These are phyloP conservation scores for Xanthoparmelia taractica DNA, from an alignment of 495 filamentous ascomycete genomes.

Conservation along the genomic window DNA sequence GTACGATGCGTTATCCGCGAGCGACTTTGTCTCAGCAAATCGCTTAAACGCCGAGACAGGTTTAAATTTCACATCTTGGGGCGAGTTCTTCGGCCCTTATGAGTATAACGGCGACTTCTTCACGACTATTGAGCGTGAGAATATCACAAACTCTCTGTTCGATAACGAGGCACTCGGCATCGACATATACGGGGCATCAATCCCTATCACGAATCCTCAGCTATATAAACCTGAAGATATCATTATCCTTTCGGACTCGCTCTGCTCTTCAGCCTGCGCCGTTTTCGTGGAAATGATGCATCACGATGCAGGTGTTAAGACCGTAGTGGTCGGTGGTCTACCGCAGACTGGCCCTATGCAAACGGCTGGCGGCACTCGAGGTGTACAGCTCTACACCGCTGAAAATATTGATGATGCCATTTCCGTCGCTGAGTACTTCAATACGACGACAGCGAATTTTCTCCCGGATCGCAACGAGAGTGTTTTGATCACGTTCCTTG, in stretches of 20 bases:
- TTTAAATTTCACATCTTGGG: conserved; percentile 45
- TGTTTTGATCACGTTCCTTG: conserved; percentile 26
- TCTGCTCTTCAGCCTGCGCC: conserved; percentile 43
- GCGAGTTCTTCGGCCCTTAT: conserved; percentile 43
- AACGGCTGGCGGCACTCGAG: conserved; percentile 31
- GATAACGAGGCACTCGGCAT: conserved; percentile 28
- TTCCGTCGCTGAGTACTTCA: conserved; percentile 21
- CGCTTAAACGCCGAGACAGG: conserved; percentile 37
- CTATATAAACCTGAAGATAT: conserved; percentile 45
- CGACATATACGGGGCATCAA: conserved; percentile 34
- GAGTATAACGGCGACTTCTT: conserved; percentile 36
- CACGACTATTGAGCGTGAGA: conserved; percentile 40
- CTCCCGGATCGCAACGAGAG: conserved; percentile 28
- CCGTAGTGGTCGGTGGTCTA: conserved; percentile 41
- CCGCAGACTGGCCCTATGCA: conserved; percentile 39
- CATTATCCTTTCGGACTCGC: conserved; percentile 42
- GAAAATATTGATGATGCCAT: conserved; percentile 29
- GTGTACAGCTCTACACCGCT: conserved; percentile 22
- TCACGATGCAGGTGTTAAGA: conserved; percentile 38
- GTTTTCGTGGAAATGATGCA: conserved; percentile 48
- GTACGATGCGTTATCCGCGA: conserved; percentile 24
- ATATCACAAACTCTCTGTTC: conserved; percentile 39
- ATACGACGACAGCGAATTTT: conserved; percentile 13
- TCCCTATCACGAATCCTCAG: conserved; percentile 27
- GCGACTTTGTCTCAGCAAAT: conserved; percentile 37